phyloP scores from a whole-genome alignment of 2,329 filamentous ascomycete genomes.

The Calonectria ilicicola region DNA sequence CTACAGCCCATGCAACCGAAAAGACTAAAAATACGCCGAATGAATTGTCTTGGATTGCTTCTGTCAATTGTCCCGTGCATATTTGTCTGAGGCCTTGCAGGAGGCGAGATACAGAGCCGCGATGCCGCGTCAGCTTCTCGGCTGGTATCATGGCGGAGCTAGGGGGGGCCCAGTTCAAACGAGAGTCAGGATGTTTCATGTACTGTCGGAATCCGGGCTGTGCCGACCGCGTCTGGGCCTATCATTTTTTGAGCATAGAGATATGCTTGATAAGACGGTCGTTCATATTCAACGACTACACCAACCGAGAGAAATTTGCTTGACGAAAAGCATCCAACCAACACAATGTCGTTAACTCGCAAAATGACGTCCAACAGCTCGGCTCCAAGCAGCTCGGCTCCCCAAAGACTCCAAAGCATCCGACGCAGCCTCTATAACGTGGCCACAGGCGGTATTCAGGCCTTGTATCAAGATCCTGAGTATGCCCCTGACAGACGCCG shows the following conservation, averaged over 20 bases:
- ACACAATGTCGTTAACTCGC: background rate
- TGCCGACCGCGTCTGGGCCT: background rate
- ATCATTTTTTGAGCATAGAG: background rate
- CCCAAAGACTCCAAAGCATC: background rate
- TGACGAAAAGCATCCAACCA: background rate
- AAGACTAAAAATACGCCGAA: background rate
- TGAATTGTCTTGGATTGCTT: background rate
- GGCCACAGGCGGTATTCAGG: background rate
- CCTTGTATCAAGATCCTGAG: conserved; percentile 3
- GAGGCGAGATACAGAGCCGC: background rate
- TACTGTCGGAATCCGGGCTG: background rate
- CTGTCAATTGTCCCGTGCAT: no score
- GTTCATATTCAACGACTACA: background rate
- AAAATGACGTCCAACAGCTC: background rate
- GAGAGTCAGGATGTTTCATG: background rate
- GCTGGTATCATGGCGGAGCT: background rate
- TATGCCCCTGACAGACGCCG: conserved; percentile 4
- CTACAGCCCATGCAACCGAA: background rate
- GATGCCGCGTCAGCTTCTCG: background rate
- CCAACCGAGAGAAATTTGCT: background rate
- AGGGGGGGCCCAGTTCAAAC: background rate
- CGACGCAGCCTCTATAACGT: background rate
- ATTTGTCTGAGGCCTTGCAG: background rate
- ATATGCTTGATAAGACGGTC: background rate
- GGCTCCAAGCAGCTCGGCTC: background rate